Evolutionary conservation across 1,284 basidiomycete species (phyloP).

Genomic region (Rhodotorula sp.): DNA sequence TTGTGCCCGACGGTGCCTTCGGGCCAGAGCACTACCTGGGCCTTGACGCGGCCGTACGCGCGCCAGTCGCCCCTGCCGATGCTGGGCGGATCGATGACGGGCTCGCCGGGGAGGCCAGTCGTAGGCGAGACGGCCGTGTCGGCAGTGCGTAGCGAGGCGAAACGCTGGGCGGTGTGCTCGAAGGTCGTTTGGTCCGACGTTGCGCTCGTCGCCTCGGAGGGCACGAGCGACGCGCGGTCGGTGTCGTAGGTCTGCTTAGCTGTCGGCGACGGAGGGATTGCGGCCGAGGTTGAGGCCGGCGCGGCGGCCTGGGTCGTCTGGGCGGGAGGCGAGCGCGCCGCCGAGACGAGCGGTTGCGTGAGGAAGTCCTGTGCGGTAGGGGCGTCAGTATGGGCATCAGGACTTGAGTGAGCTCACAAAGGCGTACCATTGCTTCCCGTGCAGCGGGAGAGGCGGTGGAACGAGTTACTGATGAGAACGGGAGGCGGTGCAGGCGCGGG

Average conservation of each 20-base stretch:
- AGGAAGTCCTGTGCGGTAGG: slow-evolving; percentile 8
- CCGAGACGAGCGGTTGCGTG: slow-evolving; percentile 13
- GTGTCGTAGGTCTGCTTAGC: not conserved
- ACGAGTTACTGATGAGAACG: not conserved
- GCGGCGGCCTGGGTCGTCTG: not conserved
- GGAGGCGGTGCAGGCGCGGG: not conserved
- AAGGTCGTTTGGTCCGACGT: not conserved
- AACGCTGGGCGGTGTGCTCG: not conserved
- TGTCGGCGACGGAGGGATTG: not conserved
- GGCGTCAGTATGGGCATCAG: too few species aligned
- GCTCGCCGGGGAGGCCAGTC: not conserved
- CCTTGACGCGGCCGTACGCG: slow-evolving; percentile 28
- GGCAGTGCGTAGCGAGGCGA: slow-evolving; percentile 18
- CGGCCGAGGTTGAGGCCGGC: not conserved
- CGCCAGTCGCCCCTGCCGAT: slow-evolving; percentile 31
- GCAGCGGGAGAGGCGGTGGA: too few species aligned
- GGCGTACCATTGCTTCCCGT: not conserved
- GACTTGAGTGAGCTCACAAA: not conserved
- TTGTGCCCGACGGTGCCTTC: slow-evolving; percentile 8
- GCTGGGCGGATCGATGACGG: slow-evolving; percentile 11
- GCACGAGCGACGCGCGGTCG: not conserved
- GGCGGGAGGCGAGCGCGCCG: not conserved
- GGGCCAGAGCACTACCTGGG: slow-evolving; percentile 25
- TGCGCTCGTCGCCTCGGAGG: not conserved
- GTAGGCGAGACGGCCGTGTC: not conserved